Evolutionary conservation across 2,329 filamentous ascomycete species (phyloP), one percentile per base, ranked within the genome.

Genomic region (Diaporthe amygdali): DNA sequence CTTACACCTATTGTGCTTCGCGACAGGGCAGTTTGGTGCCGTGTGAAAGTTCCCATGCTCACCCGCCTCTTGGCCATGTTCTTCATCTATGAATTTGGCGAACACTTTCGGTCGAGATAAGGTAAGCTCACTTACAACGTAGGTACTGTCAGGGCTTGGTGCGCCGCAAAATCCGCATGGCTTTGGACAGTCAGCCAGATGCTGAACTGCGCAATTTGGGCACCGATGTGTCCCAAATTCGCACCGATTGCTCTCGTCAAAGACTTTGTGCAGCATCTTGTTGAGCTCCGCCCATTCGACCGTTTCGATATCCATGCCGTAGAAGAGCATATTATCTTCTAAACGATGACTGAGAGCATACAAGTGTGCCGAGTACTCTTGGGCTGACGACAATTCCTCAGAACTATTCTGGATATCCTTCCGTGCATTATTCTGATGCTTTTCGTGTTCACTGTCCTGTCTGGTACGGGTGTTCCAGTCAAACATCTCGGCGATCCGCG

Each of bases 121-220:
- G 5, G 15, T 47, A 15, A 22, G 27, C 37, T 27, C 27, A 44
- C 25, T 27, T 2, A 8, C 14, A 34, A 52, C 22, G 7, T n/a
- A 37, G 14, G 22, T 12, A 7, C 49, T 54, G 3, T 37, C 25
- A 14, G 69, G 72, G 68, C 70, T 75, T 6, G 74, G 34, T 7
- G 77, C 77, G 67, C 78, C 77, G 76, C 81, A 83, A 72, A 81
- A 77, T 2, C 82, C 82, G 71, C 82, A 83, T 5, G 67, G 71
- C 2, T 66, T 68, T 2, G 22, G 32, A 74, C 82, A 83, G 2
- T 72, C 6, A 17, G n/a, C 10, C 41, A 22, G 20, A n/a, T 63
- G 59, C 30, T 10, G 20, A 41, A 30, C n/a, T 2, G 72, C 69
- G 72, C 81, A 83, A 74, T 82, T 82, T 17, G 73, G 59, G 72